phyloP scores from a whole-genome alignment of 2,329 filamentous ascomycete genomes.

The Corniculantispora saksenae region DNA sequence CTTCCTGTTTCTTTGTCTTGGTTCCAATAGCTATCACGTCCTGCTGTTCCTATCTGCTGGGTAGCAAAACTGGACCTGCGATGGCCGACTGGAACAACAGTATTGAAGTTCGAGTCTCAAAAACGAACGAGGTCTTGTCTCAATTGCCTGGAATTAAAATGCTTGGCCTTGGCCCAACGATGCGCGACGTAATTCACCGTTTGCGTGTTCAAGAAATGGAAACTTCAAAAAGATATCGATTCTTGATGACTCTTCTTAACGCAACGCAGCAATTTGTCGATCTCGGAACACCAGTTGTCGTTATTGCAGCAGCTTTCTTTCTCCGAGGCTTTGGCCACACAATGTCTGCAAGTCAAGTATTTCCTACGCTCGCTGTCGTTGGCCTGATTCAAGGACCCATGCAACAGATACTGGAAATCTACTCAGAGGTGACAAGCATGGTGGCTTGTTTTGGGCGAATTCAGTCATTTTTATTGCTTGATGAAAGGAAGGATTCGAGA shows the following conservation, averaged over 20 bases:
- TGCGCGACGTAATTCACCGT: background rate
- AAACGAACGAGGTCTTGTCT: background rate
- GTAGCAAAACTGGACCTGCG: background rate
- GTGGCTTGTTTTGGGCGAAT: background rate
- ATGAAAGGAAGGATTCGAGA: background rate
- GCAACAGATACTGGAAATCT: background rate
- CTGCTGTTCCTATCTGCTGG: background rate
- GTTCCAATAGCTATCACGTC: background rate
- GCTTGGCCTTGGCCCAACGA: background rate
- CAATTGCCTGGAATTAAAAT: constrained; percentile 7
- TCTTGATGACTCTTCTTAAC: background rate
- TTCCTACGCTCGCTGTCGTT: background rate
- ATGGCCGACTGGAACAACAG: background rate
- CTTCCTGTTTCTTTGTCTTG: background rate
- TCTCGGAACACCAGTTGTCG: background rate
- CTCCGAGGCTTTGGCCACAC: background rate
- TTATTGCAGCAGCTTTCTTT: background rate
- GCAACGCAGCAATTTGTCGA: background rate
- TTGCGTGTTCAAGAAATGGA: background rate
- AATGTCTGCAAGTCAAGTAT: background rate
- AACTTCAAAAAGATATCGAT: background rate
- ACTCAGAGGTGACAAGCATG: background rate
- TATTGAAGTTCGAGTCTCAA: background rate
- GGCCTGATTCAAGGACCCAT: background rate
- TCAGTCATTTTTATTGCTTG: background rate